Base-by-base conservation (phyloP, 257 asterid genomes). In the Plantago ovata region DNA sequence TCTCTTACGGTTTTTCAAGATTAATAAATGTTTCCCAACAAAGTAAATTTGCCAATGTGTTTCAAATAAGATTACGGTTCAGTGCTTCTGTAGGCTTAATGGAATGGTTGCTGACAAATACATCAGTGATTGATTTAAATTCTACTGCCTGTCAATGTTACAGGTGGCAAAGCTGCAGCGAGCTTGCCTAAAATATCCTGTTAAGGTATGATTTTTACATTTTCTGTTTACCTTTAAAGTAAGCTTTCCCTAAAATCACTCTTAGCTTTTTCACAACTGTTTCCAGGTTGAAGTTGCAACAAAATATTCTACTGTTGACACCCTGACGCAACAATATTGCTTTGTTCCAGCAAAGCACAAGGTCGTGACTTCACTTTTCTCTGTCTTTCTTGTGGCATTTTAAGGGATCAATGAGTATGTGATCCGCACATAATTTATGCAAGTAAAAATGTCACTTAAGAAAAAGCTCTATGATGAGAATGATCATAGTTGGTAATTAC, bases 121-220 rank as follows among this genome's bases (percentile, higher is more conserved):
- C 32, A 5, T 24, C 32, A 24, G 32, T 24, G 2, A 24, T 59
- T 16, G 46, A 22, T 22, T 38, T 32, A n/a, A 38, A 11, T 40
- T 68, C 13, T 61, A 3, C 32, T 24, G 32, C 18, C 47, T 21
- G 51, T 58, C 32, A 24, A 58, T 45, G 19, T 68, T 70, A 44
- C 83, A 92, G 98, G 98, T 92, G 72, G 64, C 70, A 72, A 92
- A 92, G 84, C 81, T 92, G 22, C 96, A 92, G 79, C 78, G 96
- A 75, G 95, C 95, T 63, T 88, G 96, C 79, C 67, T 92, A 65
- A 85, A 74, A 68, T 81, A 92, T 58, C 96, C 96, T 60, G 95
- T 92, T 19, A 88, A 84, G 94, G 98, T 84, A 80, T 66, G 57
- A 40, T 32, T 8, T 12, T 56, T 32, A 44, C 18, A 46, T 68